Evolutionary conservation across 176 grass and related monocot genomes (phyloP).

Genomic region (Carex myosuroides): DNA sequence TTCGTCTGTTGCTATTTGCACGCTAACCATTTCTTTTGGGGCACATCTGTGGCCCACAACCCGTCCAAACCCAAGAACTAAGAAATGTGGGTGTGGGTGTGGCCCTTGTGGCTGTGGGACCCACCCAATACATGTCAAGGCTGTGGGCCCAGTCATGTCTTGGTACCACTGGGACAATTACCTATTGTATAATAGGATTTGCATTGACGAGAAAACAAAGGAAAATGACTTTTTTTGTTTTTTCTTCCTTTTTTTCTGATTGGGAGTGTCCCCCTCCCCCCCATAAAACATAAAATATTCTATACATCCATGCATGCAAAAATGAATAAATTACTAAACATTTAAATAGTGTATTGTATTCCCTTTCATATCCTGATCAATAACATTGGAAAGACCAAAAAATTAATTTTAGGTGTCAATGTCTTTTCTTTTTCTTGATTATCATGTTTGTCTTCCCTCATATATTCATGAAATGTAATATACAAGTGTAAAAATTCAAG

Average conservation of each 20-base stretch:
- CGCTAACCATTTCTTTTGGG: conserved; percentile 6
- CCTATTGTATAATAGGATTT: conserved; percentile 17
- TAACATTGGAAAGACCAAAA: background rate
- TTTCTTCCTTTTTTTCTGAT: background rate
- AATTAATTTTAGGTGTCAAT: background rate
- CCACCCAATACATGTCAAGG: conserved; percentile 5
- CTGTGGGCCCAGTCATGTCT: conserved; percentile 13
- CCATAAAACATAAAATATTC: background rate
- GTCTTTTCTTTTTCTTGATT: background rate
- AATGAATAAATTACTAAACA: background rate
- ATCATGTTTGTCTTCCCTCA: background rate
- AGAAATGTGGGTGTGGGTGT: background rate
- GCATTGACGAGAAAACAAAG: background rate
- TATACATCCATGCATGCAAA: background rate
- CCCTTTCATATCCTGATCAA: background rate
- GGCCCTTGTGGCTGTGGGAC: background rate
- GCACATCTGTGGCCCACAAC: conserved; percentile 6
- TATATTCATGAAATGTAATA: background rate
- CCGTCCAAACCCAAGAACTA: background rate
- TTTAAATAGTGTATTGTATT: background rate
- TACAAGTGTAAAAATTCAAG: no score
- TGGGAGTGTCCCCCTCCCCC: background rate
- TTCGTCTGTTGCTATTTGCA: conserved; percentile 13
- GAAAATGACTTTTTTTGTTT: background rate
- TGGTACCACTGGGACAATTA: conserved; percentile 18